These are phyloP conservation scores for Cinchona pubescens DNA, from an alignment of 257 asterid species.

Conservation along the genomic window DNA sequence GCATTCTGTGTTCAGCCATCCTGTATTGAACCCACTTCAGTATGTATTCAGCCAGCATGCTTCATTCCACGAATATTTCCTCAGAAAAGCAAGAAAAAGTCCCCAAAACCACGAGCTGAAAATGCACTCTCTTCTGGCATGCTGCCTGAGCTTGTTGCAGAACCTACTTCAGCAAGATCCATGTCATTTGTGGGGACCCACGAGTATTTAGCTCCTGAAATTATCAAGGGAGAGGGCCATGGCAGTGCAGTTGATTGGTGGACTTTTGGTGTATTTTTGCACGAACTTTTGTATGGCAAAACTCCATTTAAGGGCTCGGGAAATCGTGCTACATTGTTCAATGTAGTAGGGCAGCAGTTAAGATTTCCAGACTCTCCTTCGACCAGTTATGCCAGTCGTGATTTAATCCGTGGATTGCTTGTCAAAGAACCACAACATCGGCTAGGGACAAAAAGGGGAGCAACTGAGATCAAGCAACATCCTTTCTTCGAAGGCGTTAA, in stretches of 20 bases:
- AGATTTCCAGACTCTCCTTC: constrained; percentile 69
- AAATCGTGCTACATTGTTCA: constrained; percentile 72
- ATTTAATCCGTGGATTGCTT: constrained; percentile 64
- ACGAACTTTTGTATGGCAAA: constrained; percentile 66
- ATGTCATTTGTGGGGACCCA: constrained; percentile 88
- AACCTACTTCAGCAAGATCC: constrained; percentile 77
- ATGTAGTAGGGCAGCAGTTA: constrained; percentile 69
- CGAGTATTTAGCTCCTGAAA: constrained; percentile 75
- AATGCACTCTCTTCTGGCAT: constrained; percentile 32
- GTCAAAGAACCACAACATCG: constrained; percentile 73
- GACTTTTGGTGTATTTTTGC: constrained; percentile 82
- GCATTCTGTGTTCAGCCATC: constrained; percentile 79
- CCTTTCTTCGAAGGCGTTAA: constrained; percentile 78
- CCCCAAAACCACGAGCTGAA: constrained; percentile 48
- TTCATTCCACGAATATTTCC: constrained; percentile 65
- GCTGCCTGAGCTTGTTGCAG: constrained; percentile 71
- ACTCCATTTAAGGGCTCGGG: constrained; percentile 77
- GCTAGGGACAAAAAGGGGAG: constrained; percentile 73
- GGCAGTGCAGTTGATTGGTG: constrained; percentile 94
- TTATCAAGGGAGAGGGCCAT: constrained; percentile 84
- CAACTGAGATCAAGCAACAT: constrained; percentile 80
- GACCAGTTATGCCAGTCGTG: constrained; percentile 64
- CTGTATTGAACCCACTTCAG: constrained; percentile 66
- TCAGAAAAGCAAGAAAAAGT: constrained; percentile 53
- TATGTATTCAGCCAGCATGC: constrained; percentile 72